Evolutionary conservation across 495 filamentous ascomycete genomes (phyloP).

Genomic region (Letharia lupina): DNA sequence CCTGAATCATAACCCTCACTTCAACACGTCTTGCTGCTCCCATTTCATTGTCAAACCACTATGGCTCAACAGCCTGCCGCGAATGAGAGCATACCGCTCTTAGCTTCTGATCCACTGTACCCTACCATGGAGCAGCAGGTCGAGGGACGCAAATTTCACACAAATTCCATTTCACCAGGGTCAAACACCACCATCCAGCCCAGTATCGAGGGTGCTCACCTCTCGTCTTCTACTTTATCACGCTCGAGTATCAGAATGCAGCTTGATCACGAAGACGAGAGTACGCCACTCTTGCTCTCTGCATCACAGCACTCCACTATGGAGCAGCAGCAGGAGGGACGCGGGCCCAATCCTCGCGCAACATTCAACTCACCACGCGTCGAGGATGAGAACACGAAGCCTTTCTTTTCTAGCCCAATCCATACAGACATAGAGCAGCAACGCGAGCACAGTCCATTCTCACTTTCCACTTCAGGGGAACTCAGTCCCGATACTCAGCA

Average conservation of each 20-base stretch:
- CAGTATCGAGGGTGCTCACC: background rate
- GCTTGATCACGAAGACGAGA: background rate
- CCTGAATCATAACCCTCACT: background rate
- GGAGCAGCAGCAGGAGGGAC: background rate
- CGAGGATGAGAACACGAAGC: background rate
- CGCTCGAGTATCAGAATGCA: background rate
- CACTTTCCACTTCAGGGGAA: background rate
- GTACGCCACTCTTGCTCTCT: background rate
- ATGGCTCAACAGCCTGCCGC: background rate
- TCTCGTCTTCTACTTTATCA: background rate
- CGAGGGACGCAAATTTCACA: background rate
- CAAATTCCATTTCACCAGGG: background rate
- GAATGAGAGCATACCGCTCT: background rate
- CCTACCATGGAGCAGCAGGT: background rate
- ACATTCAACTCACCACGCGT: background rate
- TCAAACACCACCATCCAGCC: background rate
- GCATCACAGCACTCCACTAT: background rate
- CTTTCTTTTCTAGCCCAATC: background rate
- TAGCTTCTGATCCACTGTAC: background rate
- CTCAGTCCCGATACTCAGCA: background rate
- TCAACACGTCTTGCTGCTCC: background rate
- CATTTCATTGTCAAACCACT: background rate
- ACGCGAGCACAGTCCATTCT: background rate
- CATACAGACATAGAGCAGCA: background rate
- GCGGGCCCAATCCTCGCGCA: background rate